Conservation (phyloP, 345 rosid species). For the Dimocarpus longan region DNA sequence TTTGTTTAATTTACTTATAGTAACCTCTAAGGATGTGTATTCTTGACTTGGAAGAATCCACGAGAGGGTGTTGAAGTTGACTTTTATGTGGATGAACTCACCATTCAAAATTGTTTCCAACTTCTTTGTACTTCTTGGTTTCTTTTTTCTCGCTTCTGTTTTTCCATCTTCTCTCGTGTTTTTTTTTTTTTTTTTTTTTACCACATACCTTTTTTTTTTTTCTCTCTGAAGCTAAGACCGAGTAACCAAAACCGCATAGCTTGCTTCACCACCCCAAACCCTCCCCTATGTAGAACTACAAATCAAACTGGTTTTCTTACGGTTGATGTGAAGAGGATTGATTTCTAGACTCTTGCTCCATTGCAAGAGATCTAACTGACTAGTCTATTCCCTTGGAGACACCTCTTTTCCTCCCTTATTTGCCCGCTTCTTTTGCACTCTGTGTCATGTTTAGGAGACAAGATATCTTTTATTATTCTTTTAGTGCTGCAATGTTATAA, state of each 20-base stretch:
- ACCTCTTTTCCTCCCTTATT: neutral
- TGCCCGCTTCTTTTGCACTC: neutral
- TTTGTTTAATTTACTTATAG: slow-evolving; percentile 3
- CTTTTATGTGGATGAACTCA: neutral
- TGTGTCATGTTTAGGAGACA: neutral
- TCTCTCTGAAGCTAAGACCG: neutral
- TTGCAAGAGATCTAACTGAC: neutral
- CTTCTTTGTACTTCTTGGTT: neutral
- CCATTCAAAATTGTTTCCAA: neutral
- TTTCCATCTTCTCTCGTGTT: neutral
- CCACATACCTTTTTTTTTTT: neutral
- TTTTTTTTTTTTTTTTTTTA: neutral
- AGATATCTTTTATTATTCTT: neutral
- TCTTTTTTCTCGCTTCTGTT: neutral
- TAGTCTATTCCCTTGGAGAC: neutral
- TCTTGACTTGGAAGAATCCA: neutral
- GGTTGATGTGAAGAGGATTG: neutral
- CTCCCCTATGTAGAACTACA: neutral
- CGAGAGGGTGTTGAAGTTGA: neutral
- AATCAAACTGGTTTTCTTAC: neutral
- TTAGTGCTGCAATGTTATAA: neutral
- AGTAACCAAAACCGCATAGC: neutral
- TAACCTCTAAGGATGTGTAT: slow-evolving; percentile 7
- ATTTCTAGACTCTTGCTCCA: neutral
- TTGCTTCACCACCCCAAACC: neutral